These are phyloP conservation scores for Verticillium nonalfalfae DNA, from an alignment of 2,329 filamentous ascomycete species.

Conservation along the genomic window DNA sequence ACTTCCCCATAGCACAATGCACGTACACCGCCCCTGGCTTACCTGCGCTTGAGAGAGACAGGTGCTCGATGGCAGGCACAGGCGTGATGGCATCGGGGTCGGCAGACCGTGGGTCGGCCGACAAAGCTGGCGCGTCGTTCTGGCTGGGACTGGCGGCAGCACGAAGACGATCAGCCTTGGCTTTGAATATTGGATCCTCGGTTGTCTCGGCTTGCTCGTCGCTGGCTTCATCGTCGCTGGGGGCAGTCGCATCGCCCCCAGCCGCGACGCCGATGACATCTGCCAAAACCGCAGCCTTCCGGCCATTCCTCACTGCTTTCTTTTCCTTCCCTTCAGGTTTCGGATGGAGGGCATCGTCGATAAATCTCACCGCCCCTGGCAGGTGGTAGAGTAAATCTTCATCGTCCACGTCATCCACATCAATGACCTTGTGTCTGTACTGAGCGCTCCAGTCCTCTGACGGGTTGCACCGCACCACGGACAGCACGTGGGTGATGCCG, in stretches of 20 bases:
- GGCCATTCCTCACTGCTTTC: background rate
- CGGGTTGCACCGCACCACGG: slow-evolving; percentile 57
- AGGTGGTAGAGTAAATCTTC: slow-evolving; percentile 81
- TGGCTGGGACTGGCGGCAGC: slow-evolving; percentile 3
- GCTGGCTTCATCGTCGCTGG: background rate
- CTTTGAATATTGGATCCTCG: slow-evolving; percentile 1
- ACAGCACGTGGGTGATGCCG: slow-evolving; percentile 87
- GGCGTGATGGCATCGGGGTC: slow-evolving; percentile 6
- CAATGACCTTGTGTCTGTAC: slow-evolving; percentile 70
- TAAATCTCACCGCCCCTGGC: slow-evolving; percentile 72
- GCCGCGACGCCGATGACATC: background rate
- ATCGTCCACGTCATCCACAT: slow-evolving; percentile 87
- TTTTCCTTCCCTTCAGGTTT: background rate
- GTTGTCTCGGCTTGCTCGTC: background rate
- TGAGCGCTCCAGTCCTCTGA: slow-evolving; percentile 42
- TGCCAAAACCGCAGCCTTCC: background rate
- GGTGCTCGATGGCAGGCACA: slow-evolving; percentile 2
- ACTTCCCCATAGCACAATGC: slow-evolving; percentile 91
- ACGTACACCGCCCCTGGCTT: slow-evolving; percentile 43
- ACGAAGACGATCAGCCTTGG: slow-evolving; percentile 4
- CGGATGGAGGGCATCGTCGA: slow-evolving; percentile 61
- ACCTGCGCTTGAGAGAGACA: slow-evolving; percentile 10
- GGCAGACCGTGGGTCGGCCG: background rate
- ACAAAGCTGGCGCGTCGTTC: background rate
- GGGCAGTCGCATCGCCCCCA: background rate